Evolutionary conservation across 2,329 filamentous ascomycete genomes (phyloP), one percentile per base, ranked within the genome.

Genomic region (Cercospora sesami): DNA sequence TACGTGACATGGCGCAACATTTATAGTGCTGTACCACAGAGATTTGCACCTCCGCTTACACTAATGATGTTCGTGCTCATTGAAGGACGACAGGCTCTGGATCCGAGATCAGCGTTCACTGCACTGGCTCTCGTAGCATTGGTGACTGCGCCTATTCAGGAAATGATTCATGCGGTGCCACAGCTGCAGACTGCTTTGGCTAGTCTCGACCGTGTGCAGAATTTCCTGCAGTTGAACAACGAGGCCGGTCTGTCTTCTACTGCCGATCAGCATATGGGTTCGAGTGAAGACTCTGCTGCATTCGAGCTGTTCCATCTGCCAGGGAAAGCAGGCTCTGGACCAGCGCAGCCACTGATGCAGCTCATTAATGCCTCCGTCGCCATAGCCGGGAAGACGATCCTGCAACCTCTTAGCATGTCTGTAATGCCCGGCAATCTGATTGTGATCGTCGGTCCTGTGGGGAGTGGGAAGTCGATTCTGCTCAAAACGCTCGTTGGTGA

Each of bases 1-100:
- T 72, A 68, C 53, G 66, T 70, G n/a, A 71, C 66, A 5, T 70
- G 64, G 68, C 62, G 70, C 4, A 73, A 73, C 33, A 67, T 73
- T 30, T 70, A 67, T n/a, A 60, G 58, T 23, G 45, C 28, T 10
- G 36, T 70, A 12, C 71, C 66, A 5, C 58, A 48, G 8, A 30
- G 55, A 1, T 66, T 71, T 18, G 65, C 70, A 5, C 68, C 65
- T 14, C 66, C 69, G 18, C 36, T 72, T 39, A 68, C 69, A 8
- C 42, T 72, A n/a, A 67, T 69, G 64, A 68, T 73, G 57, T 71
- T 72, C 48, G 63, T 61, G n/a, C 36, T 70, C 9, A 36, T 68
- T 18, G 14, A 62, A 14, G 66, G 63, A 12, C 36, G 60, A 36
- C 23, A 61, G 8, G 64, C 72, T 48, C 45, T 73, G 23, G 59